phyloP scores from a whole-genome alignment of 352 stramenopile species.

The Pythium vanterpoolii region DNA sequence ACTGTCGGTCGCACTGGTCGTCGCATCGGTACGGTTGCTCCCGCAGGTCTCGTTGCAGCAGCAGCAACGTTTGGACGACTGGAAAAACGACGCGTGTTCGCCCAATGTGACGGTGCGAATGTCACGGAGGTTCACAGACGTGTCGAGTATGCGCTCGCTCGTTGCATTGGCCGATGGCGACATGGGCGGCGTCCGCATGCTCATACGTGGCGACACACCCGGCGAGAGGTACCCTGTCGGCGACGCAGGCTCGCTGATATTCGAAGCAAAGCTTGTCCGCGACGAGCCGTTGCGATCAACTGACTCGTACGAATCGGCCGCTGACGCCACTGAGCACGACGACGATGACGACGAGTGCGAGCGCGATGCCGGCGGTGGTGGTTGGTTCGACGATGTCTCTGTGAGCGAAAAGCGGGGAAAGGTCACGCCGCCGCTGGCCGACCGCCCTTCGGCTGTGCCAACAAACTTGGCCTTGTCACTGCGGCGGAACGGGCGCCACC shows the following conservation, averaged over 20 bases:
- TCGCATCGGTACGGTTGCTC: not conserved
- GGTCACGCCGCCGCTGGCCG: conserved; percentile 56
- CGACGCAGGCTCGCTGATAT: conserved; percentile 9
- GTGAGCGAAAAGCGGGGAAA: conserved; percentile 38
- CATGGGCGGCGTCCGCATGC: conserved; percentile 9
- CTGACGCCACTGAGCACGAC: conserved; percentile 17
- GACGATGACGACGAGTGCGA: conserved; percentile 25
- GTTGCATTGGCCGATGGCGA: conserved; percentile 7
- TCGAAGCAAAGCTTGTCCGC: conserved; percentile 11
- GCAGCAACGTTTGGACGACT: conserved; percentile 26
- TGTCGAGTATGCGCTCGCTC: conserved; percentile 32
- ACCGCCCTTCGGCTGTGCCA: conserved; percentile 35
- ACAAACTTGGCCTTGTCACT: conserved; percentile 36
- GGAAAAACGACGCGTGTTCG: conserved; percentile 54
- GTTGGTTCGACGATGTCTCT: conserved; percentile 1
- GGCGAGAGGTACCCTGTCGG: conserved; percentile 5
- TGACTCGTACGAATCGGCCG: conserved; percentile 17
- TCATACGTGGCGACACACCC: conserved; percentile 8
- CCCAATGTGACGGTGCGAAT: conserved; percentile 47
- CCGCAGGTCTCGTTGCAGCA: conserved; percentile 13
- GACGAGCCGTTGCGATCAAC: conserved; percentile 6
- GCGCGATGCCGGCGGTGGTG: conserved; percentile 21
- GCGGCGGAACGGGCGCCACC: conserved; percentile 67
- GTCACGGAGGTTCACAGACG: conserved; percentile 58
- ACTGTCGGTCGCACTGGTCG: conserved; percentile 12